Percentiles rank a stretch among this genome's conserved stretches.
Conservation (phyloP, 2,329 filamentous ascomycete genomes). For the Akanthomyces uredinophilus region DNA sequence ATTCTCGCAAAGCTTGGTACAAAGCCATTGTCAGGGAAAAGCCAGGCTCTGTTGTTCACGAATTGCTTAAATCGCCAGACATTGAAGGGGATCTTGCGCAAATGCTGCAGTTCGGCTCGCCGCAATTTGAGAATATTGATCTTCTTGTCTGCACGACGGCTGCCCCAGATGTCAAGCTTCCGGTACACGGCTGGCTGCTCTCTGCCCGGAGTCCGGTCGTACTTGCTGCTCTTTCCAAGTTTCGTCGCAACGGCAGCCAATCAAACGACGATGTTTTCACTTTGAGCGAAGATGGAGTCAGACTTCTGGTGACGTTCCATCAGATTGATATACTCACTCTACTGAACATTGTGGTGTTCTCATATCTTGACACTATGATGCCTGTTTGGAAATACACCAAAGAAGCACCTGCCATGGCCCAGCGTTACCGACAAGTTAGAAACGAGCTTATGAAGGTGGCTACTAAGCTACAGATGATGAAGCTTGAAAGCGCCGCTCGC, state of each 20-base stretch:
- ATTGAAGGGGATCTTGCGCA: conserved; percentile 57
- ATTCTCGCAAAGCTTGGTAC: conserved; percentile 37
- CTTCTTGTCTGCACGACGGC: conserved; percentile 50
- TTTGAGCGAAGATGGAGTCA: conserved; percentile 39
- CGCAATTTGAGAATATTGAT: conserved; percentile 38
- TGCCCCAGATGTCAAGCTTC: conserved; percentile 64
- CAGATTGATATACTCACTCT: conserved; percentile 71
- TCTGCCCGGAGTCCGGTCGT: conserved; percentile 67
- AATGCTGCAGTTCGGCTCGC: conserved; percentile 40
- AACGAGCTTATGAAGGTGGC: conserved; percentile 85
- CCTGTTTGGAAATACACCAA: conserved; percentile 82
- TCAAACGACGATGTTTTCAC: conserved; percentile 25
- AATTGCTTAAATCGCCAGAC: conserved; percentile 57
- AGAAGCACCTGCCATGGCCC: conserved; percentile 58
- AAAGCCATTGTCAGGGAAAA: conserved; percentile 35
- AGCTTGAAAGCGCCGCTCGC: conserved; percentile 71
- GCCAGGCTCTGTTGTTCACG: conserved; percentile 45
- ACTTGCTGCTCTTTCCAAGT: conserved; percentile 54
- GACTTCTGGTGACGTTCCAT: conserved; percentile 58
- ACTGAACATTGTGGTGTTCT: conserved; percentile 71
- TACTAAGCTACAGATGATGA: conserved; percentile 61
- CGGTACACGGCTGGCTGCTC: conserved; percentile 78
- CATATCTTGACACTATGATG: conserved; percentile 74
- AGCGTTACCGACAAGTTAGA: conserved; percentile 73
- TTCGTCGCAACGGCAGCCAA: conserved; percentile 34